Conservation (phyloP, 2,329 filamentous ascomycete species). For the Ascochyta pisi region DNA sequence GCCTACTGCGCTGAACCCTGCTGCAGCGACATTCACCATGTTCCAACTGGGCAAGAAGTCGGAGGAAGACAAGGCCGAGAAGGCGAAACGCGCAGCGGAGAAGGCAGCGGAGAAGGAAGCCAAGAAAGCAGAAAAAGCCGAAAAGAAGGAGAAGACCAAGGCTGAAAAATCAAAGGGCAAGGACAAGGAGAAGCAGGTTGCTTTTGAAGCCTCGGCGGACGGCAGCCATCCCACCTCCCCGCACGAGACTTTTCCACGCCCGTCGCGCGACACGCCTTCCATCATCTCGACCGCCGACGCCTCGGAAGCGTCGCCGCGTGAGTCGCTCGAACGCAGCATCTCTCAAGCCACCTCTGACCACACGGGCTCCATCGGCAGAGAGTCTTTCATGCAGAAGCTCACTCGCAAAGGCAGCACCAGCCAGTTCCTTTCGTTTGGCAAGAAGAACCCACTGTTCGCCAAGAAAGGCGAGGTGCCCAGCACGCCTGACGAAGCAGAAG, state of each 20-base stretch:
- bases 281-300: constrained; percentile 48
- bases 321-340: constrained; percentile 49
- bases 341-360: constrained; percentile 48
- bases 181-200: constrained; percentile 40
- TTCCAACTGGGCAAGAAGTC: constrained; percentile 38
- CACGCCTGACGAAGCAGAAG: constrained; percentile 51
- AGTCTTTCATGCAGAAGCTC: constrained; percentile 59
- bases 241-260: constrained; percentile 43
- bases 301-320: constrained; percentile 47
- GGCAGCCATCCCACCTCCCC: constrained; percentile 26
- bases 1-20: constrained; percentile 74
- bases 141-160: constrained; percentile 50
- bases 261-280: constrained; percentile 54
- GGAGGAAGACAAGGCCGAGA: constrained; percentile 44
- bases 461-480: constrained; percentile 39
- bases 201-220: constrained; percentile 31
- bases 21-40: constrained; percentile 82
- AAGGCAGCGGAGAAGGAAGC: constrained; percentile 49
- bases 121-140: constrained; percentile 39
- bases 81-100: constrained; percentile 40
- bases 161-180: constrained; percentile 45
- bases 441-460: constrained; percentile 45
- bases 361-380: constrained; percentile 48
- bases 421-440: constrained; percentile 54
- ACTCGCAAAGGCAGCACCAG: constrained; percentile 55